These are phyloP conservation scores for Termitomyces sp. DNA, from an alignment of 768 basidiomycete genomes.

Conservation along the genomic window DNA sequence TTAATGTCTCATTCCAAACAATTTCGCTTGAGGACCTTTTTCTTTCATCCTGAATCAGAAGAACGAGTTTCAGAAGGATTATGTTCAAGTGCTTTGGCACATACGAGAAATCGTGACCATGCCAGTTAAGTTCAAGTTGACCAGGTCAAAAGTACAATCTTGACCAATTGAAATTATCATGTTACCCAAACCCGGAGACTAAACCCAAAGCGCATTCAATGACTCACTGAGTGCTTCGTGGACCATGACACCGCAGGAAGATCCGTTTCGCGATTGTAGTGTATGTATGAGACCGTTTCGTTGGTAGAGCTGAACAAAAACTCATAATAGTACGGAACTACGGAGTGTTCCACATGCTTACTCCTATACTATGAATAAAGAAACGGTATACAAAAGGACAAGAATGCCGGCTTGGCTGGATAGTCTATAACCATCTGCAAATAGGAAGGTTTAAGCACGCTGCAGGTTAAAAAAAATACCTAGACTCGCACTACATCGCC, in stretches of 20 bases:
- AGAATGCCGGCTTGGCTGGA: not conserved
- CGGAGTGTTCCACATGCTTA: not conserved
- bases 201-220: constrained; percentile 6
- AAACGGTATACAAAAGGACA: not conserved
- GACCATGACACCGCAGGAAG: not conserved
- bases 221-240: not conserved
- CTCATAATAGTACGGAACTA: not conserved
- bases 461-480: not conserved
- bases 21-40: no score
- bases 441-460: not conserved
- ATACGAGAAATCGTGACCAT: no score
- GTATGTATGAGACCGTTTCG: not conserved
- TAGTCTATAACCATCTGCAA: not conserved
- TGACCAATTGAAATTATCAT: constrained; percentile 11
- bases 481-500: not conserved
- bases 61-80: no score
- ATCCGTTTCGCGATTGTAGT: constrained; percentile 6
- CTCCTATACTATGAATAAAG: not conserved
- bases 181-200: constrained; percentile 7
- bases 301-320: not conserved
- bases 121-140: no score
- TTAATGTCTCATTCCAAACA: no score
- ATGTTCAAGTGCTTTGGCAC: no score
- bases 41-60: no score
- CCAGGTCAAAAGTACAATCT: not conserved